A percentile compares a stretch with the other conserved stretches of the same genome.
Evolutionary conservation across 805 yeast species (phyloP).

Genomic region (Pichia sporocuriosa): DNA sequence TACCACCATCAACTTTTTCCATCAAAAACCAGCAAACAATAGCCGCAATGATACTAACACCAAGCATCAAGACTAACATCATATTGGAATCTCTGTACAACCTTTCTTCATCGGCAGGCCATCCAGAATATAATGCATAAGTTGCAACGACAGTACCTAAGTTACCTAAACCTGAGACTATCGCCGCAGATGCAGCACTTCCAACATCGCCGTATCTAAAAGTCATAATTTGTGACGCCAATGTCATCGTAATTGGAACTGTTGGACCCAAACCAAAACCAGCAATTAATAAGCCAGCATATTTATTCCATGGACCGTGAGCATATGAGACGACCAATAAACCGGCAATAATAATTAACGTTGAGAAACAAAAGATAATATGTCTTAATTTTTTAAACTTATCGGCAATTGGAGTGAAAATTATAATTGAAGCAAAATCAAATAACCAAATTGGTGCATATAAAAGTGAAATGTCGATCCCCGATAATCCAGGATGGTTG

Average conservation of each 20-base stretch:
- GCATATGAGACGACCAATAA: slow-evolving; percentile 74
- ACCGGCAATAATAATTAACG: slow-evolving; percentile 66
- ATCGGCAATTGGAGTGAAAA: slow-evolving; percentile 78
- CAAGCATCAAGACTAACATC: slow-evolving; percentile 76
- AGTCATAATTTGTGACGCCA: slow-evolving; percentile 70
- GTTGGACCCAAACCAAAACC: slow-evolving; percentile 91
- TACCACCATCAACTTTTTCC: slow-evolving; percentile 18
- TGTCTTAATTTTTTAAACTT: slow-evolving; percentile 53
- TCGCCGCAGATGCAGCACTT: slow-evolving; percentile 72
- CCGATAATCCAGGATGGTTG: slow-evolving; percentile 54
- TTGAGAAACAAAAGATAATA: slow-evolving; percentile 53
- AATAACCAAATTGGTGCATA: slow-evolving; percentile 91
- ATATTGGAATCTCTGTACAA: slow-evolving; percentile 66
- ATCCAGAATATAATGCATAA: slow-evolving; percentile 78
- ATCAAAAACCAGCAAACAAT: slow-evolving; percentile 19
- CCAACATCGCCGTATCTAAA: slow-evolving; percentile 77
- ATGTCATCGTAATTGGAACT: slow-evolving; percentile 81
- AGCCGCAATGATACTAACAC: slow-evolving; percentile 58
- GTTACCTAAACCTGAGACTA: slow-evolving; percentile 82
- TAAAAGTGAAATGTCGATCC: slow-evolving; percentile 65
- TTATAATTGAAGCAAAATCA: slow-evolving; percentile 67
- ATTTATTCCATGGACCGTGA: slow-evolving; percentile 62
- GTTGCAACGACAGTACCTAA: slow-evolving; percentile 82
- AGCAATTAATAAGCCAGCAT: slow-evolving; percentile 73
- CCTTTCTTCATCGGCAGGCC: slow-evolving; percentile 70